A percentile compares a stretch with the other conserved stretches of the same genome.
Conservation (phyloP, 2,329 filamentous ascomycete genomes). For the Zymoseptoria tritici region DNA sequence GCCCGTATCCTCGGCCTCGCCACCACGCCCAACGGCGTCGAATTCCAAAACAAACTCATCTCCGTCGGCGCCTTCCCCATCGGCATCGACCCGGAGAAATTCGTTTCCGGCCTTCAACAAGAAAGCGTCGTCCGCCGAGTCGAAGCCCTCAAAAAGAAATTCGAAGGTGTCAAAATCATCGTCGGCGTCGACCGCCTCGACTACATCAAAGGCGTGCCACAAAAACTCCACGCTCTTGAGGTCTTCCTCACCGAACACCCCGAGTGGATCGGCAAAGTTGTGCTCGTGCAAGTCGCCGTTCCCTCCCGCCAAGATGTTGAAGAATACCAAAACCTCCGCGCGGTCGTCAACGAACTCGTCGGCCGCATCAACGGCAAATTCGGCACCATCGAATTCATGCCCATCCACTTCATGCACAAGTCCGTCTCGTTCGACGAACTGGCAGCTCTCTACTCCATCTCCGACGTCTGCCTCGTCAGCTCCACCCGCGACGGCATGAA, state of each 20-base stretch:
- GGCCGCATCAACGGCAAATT: constrained; percentile 96
- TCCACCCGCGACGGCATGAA: constrained; percentile 99
- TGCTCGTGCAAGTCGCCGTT: constrained; percentile 91
- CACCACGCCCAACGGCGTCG: constrained; percentile 88
- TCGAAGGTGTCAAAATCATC: constrained; percentile 91
- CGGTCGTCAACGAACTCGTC: constrained; percentile 92
- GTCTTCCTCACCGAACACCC: constrained; percentile 95
- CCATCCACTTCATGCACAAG: constrained; percentile 97
- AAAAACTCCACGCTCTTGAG: constrained; percentile 93
- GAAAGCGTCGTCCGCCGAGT: constrained; percentile 84
- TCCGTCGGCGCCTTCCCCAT: constrained; percentile 95
- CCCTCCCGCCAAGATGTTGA: constrained; percentile 93
- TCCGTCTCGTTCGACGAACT: constrained; percentile 92
- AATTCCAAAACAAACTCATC: constrained; percentile 80
- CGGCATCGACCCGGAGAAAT: constrained; percentile 95
- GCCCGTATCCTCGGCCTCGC: constrained; percentile 75
- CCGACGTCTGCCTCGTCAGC: constrained; percentile 85
- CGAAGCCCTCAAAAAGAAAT: constrained; percentile 75
- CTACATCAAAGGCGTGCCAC: constrained; percentile 97
- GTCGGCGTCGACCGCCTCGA: constrained; percentile 94
- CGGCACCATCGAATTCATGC: constrained; percentile 96
- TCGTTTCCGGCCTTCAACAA: constrained; percentile 78
- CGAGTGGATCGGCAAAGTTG: constrained; percentile 96
- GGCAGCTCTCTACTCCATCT: constrained; percentile 84
- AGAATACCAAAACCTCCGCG: constrained; percentile 92